phyloP scores from a whole-genome alignment of 768 basidiomycete species.

The Hydnum rufescens region DNA sequence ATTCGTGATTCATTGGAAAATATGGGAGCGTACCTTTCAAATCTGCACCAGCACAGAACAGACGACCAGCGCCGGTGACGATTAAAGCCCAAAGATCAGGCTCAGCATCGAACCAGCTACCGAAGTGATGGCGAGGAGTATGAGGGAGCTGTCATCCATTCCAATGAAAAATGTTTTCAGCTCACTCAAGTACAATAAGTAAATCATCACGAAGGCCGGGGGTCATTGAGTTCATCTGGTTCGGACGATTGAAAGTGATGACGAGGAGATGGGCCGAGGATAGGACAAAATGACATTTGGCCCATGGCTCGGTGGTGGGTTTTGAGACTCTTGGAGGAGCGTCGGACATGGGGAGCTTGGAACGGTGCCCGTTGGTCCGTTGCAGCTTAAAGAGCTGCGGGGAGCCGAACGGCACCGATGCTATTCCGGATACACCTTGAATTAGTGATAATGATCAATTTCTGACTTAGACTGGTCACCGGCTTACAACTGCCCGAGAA shows the following conservation, averaged over 20 bases:
- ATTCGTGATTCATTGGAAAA: conserved; percentile 22
- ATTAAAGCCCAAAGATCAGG: conserved; percentile 56
- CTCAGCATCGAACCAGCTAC: conserved; percentile 63
- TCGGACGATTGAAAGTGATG: conserved; percentile 46
- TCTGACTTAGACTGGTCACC: too few relatives aligned
- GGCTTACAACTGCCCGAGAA: too few relatives aligned
- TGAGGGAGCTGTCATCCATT: too few relatives aligned
- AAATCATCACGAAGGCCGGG: conserved; percentile 37
- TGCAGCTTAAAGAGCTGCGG: too few relatives aligned
- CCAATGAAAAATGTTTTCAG: too few relatives aligned
- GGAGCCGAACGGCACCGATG: too few relatives aligned
- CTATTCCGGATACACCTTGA: too few relatives aligned
- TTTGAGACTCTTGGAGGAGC: background rate
- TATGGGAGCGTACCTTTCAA: conserved; percentile 35
- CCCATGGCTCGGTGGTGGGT: background rate
- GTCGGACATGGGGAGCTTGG: too few relatives aligned
- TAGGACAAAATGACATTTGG: conserved; percentile 10
- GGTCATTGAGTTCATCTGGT: conserved; percentile 53
- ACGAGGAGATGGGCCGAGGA: conserved; percentile 33
- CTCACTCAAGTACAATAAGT: conserved; percentile 28
- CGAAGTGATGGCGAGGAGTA: too few relatives aligned
- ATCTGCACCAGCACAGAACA: conserved; percentile 68
- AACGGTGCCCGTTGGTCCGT: too few relatives aligned
- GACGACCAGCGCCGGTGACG: conserved; percentile 49
- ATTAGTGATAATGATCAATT: too few relatives aligned